Evolutionary conservation across 805 yeast genomes (phyloP).

Genomic region (Limtongozyma cylindracea): DNA sequence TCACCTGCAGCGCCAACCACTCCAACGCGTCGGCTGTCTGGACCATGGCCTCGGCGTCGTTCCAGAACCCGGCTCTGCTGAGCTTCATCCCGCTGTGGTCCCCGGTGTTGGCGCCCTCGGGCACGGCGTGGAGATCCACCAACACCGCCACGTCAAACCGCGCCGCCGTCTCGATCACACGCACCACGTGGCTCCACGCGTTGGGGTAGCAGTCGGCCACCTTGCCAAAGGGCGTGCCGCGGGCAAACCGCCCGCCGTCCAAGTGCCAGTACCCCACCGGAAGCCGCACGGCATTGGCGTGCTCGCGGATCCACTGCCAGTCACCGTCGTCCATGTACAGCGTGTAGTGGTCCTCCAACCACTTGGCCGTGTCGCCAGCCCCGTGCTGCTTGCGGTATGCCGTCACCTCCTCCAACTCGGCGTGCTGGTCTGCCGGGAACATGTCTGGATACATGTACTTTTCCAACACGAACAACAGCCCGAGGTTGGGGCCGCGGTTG

Average conservation of each 20-base stretch:
- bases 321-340: constrained; percentile 38
- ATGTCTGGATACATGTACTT: constrained; percentile 47
- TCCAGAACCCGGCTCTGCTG: constrained; percentile 43
- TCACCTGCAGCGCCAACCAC: constrained; percentile 37
- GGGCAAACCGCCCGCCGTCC: constrained; percentile 29
- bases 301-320: constrained; percentile 48
- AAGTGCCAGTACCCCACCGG: constrained; percentile 89
- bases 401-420: constrained; percentile 53
- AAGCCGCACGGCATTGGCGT: constrained; percentile 56
- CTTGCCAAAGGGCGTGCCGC: constrained; percentile 37
- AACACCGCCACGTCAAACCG: constrained; percentile 42
- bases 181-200: constrained; percentile 46
- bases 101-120: constrained; percentile 77
- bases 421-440: constrained; percentile 29
- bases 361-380: constrained; percentile 21
- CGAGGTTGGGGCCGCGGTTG: constrained; percentile 72
- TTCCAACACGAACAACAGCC: constrained; percentile 59
- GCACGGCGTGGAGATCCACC: constrained; percentile 73
- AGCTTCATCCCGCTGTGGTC: constrained; percentile 50
- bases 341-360: constrained; percentile 42
- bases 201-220: constrained; percentile 27
- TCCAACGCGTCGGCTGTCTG: constrained; percentile 23
- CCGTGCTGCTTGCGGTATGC: constrained; percentile 23
- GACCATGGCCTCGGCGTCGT: constrained; percentile 11
- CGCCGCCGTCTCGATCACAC: too few species aligned